Conservation (phyloP, 169 alveolate genomes). For the Plasmodium malariae region DNA sequence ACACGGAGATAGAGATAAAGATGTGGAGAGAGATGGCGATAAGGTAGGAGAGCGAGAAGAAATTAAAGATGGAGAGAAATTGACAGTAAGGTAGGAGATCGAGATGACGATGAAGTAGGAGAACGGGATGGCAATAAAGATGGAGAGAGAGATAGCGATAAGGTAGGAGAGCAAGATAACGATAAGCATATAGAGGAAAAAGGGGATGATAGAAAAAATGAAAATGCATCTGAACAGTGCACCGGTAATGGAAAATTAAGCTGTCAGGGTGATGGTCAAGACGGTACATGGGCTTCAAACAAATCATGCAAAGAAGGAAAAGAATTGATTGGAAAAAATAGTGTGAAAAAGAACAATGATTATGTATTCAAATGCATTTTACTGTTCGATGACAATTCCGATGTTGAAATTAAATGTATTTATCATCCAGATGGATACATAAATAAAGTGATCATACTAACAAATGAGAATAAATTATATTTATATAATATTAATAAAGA, state of each 20-base stretch:
- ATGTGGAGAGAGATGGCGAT: not conserved
- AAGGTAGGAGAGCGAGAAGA: conserved; percentile 11
- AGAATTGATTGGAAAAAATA: not conserved
- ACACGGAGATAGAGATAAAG: not conserved
- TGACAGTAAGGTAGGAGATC: no score
- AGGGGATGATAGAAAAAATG: conserved; percentile 47
- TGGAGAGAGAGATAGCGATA: not conserved
- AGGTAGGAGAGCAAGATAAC: conserved; percentile 13
- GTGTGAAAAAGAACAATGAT: conserved; percentile 16
- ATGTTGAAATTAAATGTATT: conserved; percentile 54
- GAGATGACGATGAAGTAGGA: not conserved
- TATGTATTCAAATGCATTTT: conserved; percentile 52
- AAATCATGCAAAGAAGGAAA: not conserved
- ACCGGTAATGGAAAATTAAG: conserved; percentile 35
- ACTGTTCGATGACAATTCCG: conserved; percentile 64
- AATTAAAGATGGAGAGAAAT: not conserved
- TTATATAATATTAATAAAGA: conserved; percentile 80
- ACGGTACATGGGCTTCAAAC: not conserved
- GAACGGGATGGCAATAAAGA: conserved; percentile 49
- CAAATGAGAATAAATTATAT: conserved; percentile 77
- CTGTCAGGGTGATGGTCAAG: conserved; percentile 7
- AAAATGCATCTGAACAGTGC: conserved; percentile 5
- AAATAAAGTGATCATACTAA: conserved; percentile 80
- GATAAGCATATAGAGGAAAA: not conserved
- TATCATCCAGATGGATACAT: conserved; percentile 81